Conservation (phyloP, 805 yeast genomes). For the Zygosaccharomyces lentus region DNA sequence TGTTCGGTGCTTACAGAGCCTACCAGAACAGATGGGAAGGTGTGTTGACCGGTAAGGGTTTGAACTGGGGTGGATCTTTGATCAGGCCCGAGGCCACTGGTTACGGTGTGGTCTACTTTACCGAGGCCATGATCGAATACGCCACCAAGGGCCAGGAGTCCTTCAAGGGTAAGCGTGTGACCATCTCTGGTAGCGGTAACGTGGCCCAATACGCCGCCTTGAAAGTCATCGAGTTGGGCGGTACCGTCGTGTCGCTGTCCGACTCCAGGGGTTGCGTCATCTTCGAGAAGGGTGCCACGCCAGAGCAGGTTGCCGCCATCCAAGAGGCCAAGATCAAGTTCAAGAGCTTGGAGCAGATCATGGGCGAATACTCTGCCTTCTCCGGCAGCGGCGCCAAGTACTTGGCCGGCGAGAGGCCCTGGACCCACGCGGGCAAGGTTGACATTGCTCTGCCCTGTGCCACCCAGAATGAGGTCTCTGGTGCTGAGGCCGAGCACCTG, state of each 20-base stretch:
- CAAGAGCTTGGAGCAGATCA: conserved; percentile 67
- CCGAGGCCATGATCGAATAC: conserved; percentile 94
- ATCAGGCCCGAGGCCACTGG: conserved; percentile 99
- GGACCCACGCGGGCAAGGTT: conserved; percentile 86
- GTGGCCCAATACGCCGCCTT: conserved; percentile 99
- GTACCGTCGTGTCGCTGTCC: conserved; percentile 86
- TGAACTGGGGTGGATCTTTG: conserved; percentile 98
- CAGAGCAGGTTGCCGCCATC: conserved; percentile 72
- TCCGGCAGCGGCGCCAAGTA: conserved; percentile 61
- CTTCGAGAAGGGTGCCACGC: conserved; percentile 74
- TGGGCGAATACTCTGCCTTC: conserved; percentile 54
- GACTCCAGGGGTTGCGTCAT: conserved; percentile 92
- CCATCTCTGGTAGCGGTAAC: conserved; percentile 97
- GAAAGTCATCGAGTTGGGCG: conserved; percentile 95
- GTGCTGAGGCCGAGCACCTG: conserved; percentile 93
- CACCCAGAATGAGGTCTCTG: conserved; percentile 96
- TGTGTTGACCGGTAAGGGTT: conserved; percentile 96
- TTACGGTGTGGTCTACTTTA: conserved; percentile 94
- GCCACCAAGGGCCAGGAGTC: conserved; percentile 87
- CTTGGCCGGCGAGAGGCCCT: conserved; percentile 92
- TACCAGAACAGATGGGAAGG: conserved; percentile 93
- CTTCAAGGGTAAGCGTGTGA: conserved; percentile 89
- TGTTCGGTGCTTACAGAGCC: conserved; percentile 95
- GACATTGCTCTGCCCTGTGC: conserved; percentile 98
- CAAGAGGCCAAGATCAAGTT: conserved; percentile 75